Evolutionary conservation across 2,329 filamentous ascomycete genomes (phyloP), one percentile per base, ranked within the genome.

Genomic region (Curvularia spicifera): DNA sequence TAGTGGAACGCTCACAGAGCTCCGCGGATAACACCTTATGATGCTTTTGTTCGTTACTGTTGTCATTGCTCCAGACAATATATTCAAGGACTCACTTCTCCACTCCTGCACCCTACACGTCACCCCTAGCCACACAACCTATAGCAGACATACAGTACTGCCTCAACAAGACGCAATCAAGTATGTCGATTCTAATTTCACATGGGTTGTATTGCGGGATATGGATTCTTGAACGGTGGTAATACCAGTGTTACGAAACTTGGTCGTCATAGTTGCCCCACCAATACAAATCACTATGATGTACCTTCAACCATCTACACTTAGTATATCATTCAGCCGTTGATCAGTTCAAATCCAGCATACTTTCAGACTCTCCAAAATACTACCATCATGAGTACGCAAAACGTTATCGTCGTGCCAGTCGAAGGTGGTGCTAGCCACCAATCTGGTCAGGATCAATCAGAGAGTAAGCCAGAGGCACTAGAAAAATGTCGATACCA

Each of bases 251-350:
- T 48, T 29, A 48, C 45, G 29, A 24, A 35, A 8, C 18, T 15
- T 9, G 7, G 7, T 48, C 45, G 45, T 48, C 45, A 48, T 48
- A 35, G 45, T 48, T 33, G 15, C 24, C 42, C 28, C 42, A 44
- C 42, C n/a, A 6, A 44, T 44, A 24, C 24, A 44, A 44, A 37
- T 48, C 45, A 48, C 45, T 24, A 48, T 48, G 45, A 48, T 48
- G 45, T 28, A 48, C 33, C 22, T 3, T 31, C 29, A 33, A 7
- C 20, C 13, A 24, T n/a, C 20, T 29, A 37, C 35, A 37, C 13
- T 15, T 44, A n/a, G 26, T 24, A 44, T 44, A 28, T 44, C 8
- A 28, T 44, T 15, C 24, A 10, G 9, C 42, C 13, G 1, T 13
- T 18, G 24, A 13, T 44, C 33, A 35, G 31, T 12, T 28, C 24